These are phyloP conservation scores for Barnettozyma sucrosica DNA, from an alignment of 805 yeast species.

Conservation along the genomic window DNA sequence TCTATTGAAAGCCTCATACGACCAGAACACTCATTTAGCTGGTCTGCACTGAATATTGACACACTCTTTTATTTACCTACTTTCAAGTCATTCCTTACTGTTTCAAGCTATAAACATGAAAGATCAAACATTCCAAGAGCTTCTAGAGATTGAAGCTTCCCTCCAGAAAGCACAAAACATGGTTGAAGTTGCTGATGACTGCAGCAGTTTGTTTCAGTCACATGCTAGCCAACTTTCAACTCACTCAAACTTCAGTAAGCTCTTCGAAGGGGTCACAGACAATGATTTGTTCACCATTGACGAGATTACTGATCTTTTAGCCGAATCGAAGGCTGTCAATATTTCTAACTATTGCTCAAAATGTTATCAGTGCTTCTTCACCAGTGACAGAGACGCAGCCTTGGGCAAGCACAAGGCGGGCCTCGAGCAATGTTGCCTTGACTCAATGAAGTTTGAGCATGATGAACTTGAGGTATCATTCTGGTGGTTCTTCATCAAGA, in stretches of 20 bases:
- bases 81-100: background rate
- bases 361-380: slow-evolving; percentile 24
- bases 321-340: slow-evolving; percentile 22
- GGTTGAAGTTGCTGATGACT: background rate
- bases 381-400: slow-evolving; percentile 21
- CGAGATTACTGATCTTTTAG: slow-evolving; percentile 20
- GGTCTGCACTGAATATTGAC: background rate
- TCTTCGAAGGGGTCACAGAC: slow-evolving; percentile 7
- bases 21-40: slow-evolving; percentile 1
- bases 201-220: slow-evolving; percentile 1
- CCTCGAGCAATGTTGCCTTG: slow-evolving; percentile 21
- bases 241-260: background rate
- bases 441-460: slow-evolving; percentile 9
- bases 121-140: slow-evolving; percentile 14
- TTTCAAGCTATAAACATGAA: slow-evolving; percentile 13
- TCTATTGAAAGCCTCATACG: background rate
- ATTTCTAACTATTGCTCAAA: slow-evolving; percentile 21
- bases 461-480: slow-evolving; percentile 32
- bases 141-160: slow-evolving; percentile 18
- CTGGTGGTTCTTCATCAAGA: slow-evolving; percentile 40
- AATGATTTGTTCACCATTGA: slow-evolving; percentile 25
- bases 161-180: slow-evolving; percentile 4
- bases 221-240: slow-evolving; percentile 13
- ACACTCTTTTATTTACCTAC: background rate
- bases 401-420: slow-evolving; percentile 6